These are phyloP conservation scores for Colletotrichum sp. DNA, from an alignment of 2,329 filamentous ascomycete genomes.

Conservation along the genomic window DNA sequence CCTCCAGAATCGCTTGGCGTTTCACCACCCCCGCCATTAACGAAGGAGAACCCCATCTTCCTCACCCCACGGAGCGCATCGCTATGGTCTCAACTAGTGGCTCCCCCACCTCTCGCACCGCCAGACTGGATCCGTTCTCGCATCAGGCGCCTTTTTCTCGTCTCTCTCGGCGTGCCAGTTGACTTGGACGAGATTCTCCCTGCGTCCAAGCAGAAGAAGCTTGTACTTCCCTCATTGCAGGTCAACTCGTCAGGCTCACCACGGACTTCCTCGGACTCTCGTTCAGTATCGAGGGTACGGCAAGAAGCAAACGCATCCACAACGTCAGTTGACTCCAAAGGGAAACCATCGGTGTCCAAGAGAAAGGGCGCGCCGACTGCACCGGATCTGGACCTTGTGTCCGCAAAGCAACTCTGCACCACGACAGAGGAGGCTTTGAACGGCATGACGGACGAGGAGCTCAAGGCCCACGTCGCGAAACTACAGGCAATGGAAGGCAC, in stretches of 20 bases:
- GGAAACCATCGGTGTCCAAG: conserved; percentile 51
- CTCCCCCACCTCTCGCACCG: conserved; percentile 90
- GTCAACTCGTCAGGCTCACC: conserved; percentile 55
- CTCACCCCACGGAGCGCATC: conserved; percentile 86
- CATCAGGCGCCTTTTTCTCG: conserved; percentile 91
- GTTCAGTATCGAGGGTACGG: conserved; percentile 50
- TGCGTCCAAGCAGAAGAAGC: conserved; percentile 96
- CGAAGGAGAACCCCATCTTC: conserved; percentile 70
- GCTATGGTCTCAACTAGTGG: conserved; percentile 94
- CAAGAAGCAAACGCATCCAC: conserved; percentile 60
- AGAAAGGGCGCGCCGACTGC: conserved; percentile 66
- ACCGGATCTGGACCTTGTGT: conserved; percentile 79
- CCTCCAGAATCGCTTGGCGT: conserved; percentile 60
- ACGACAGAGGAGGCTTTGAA: conserved; percentile 84
- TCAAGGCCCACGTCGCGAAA: conserved; percentile 72
- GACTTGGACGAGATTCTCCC: conserved; percentile 97
- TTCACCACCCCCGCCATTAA: conserved; percentile 53
- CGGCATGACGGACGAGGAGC: conserved; percentile 79
- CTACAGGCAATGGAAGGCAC: conserved; percentile 73
- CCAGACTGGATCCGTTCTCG: conserved; percentile 98
- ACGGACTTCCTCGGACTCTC: conserved; percentile 60
- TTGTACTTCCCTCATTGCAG: conserved; percentile 83
- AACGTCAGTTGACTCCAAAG: conserved; percentile 64
- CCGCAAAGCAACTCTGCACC: conserved; percentile 77
- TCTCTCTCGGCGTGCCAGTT: conserved; percentile 93